Base-by-base conservation (phyloP, 495 filamentous ascomycete genomes). In the Aspergillus saccharolyticus region DNA sequence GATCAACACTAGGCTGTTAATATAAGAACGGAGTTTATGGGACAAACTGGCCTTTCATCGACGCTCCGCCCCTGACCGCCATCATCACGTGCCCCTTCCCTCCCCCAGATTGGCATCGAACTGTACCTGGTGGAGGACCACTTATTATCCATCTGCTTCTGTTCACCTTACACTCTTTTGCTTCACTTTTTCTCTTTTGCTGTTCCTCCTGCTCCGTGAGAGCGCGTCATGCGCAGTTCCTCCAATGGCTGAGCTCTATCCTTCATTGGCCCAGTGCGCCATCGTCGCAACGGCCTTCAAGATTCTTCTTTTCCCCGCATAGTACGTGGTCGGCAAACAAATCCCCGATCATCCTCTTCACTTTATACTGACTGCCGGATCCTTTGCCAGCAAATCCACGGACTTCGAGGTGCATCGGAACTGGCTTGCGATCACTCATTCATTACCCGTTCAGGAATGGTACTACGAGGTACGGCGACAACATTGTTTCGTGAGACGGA, bases 321-420 rank as follows among this genome's bases (percentile, higher is more conserved):
- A 98, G 94, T 98, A 82, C 66, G 90, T 81, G 21, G 28, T 19
- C 20, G 22, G 47, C 47, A 50, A 25, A 15, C n/a, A 24, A 30
- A 33, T 18, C 44, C 28, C 39, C 20, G 9, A 43, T 16, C 45
- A 19, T 52, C 24, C 42, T 52, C 19, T 19, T 56, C 22, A 51
- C 20, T 21, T 51, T 42, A 16, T 46, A 42, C 52, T 56, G 19
- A 61, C 19, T 21, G 15, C 5, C 43, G 52, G 20, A 28, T 18
- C 54, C 28, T 21, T 22, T 20, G 25, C 45, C 61, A 97, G 94
- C 78, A 97, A 94, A 78, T 97, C 94, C n/a, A 97, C 93, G 59
- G 94, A 98, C 69, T 98, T 97, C 64, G 94, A 97, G 69, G 94
- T 97, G 53, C 94, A 97, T 72, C 87, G 94, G 53, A 97, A 97